These are phyloP conservation scores for Aristolochia fimbriata DNA, from an alignment of 164 flowering plant genomes.

Conservation along the genomic window DNA sequence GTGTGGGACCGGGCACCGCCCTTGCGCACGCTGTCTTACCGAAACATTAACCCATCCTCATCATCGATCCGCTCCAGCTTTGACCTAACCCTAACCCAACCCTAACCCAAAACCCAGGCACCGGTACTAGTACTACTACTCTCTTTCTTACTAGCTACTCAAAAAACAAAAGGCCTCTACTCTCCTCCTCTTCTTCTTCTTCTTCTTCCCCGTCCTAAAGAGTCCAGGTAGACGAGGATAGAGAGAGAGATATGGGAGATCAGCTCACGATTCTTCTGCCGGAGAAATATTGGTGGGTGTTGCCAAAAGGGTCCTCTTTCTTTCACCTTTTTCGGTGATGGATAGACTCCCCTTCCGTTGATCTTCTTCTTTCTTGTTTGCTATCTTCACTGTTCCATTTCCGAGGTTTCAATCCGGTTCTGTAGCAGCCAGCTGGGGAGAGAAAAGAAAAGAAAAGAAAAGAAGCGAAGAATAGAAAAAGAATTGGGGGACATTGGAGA, in stretches of 20 bases:
- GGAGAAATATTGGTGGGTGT: constrained; percentile 30
- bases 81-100: constrained; percentile 57
- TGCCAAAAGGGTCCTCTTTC: constrained; percentile 14
- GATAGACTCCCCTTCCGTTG: neutral
- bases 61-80: constrained; percentile 26
- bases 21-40: constrained; percentile 66
- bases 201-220: constrained; percentile 16
- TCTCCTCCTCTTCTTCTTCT: constrained; percentile 10
- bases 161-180: neutral
- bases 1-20: constrained; percentile 65
- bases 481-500: neutral
- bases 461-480: neutral
- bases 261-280: too few relatives aligned
- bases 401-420: constrained; percentile 3
- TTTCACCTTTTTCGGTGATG: constrained; percentile 16
- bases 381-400: neutral
- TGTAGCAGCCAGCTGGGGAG: neutral
- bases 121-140: constrained; percentile 1
- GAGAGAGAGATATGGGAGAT: constrained; percentile 15
- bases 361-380: constrained; percentile 2
- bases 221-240: constrained; percentile 4
- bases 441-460: neutral
- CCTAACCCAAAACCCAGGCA: constrained; percentile 7
- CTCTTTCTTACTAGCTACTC: too few relatives aligned
- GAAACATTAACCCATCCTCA: constrained; percentile 35